phyloP scores from a whole-genome alignment of 75 land plant genomes.

The Cupressus sempervirens region DNA sequence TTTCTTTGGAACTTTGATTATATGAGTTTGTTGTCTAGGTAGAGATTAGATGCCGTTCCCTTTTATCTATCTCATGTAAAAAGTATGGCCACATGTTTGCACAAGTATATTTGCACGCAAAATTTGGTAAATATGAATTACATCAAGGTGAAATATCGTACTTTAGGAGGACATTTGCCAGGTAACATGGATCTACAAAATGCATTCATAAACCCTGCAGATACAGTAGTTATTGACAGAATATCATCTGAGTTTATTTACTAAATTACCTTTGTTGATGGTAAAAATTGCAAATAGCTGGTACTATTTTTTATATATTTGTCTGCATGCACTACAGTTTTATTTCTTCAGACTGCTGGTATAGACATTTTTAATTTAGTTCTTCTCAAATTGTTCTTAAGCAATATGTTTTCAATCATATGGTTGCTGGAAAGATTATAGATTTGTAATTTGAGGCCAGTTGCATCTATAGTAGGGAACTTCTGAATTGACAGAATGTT shows the following conservation, averaged over 20 bases:
- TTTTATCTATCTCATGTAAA: not conserved
- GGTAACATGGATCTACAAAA: not conserved
- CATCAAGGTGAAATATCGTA: not conserved
- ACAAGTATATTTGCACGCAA: not conserved
- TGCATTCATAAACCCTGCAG: not conserved
- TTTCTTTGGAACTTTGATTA: constrained; percentile 26
- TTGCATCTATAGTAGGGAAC: not conserved
- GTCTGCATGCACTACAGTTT: not conserved
- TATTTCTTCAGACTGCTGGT: not conserved
- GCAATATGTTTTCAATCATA: not conserved
- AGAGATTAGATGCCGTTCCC: not conserved
- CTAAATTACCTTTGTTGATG: not conserved
- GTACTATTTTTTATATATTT: not conserved
- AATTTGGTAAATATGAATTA: not conserved
- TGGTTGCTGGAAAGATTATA: not conserved
- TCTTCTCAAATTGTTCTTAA: not conserved
- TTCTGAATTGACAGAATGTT: not conserved
- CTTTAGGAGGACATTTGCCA: not conserved
- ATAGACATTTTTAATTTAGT: not conserved
- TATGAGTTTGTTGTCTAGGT: constrained; percentile 5
- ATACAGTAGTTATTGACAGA: not conserved
- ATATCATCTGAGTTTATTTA: not conserved
- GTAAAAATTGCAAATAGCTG: not conserved
- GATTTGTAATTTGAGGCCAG: not conserved
- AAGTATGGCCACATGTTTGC: not conserved